Base-by-base conservation (phyloP, 306 rosid genomes). In the Casuarina cunninghamiana region DNA sequence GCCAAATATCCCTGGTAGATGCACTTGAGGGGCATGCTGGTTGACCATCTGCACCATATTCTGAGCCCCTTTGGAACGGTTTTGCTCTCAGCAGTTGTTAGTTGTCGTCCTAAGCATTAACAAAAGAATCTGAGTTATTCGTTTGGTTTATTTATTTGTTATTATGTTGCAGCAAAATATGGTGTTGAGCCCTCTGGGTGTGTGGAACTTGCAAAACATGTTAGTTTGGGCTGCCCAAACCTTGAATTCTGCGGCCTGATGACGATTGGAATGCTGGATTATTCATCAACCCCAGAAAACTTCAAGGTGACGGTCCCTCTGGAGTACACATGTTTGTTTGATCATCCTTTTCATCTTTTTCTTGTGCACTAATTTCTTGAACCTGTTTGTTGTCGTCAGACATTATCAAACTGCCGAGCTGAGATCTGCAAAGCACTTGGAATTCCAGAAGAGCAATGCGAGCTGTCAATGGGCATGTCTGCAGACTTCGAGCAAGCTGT, bases 401-500 rank as follows among this genome's bases (percentile, higher is more conserved):
- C 86, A 37, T 78, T 95, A 77, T 88, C 91, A 3, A 80, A 80
- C 77, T 95, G 97, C 80, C 86, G 96, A 87, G 84, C 84, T 60
- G 97, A 88, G 79, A 93, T 91, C 80, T 95, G 97, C 82, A 77
- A 82, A 79, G 96, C 86, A 73, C 86, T 93, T 48, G 97, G 84
- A 81, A 87, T 90, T 69, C 21, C 92, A 71, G 97, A 91, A 80
- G 95, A 87, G 57, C 90, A 85, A 42, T 93, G 94, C 66, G 97
- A 93, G 67, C 87, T 95, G 73, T 95, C 97, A 35, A 95, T 95
- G 97, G 97, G 99, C 83, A 93, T 95, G 97, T 90, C 97, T 75
- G 86, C 85, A n/a, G 97, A 95, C 81, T 93, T 93, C 78, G 97
- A 95, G 72, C 96, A 68, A 87, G 99, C 99, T 74, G 99, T 95